Evolutionary conservation across 805 yeast genomes (phyloP).

Genomic region (Teunomyces lycoperdinae): DNA sequence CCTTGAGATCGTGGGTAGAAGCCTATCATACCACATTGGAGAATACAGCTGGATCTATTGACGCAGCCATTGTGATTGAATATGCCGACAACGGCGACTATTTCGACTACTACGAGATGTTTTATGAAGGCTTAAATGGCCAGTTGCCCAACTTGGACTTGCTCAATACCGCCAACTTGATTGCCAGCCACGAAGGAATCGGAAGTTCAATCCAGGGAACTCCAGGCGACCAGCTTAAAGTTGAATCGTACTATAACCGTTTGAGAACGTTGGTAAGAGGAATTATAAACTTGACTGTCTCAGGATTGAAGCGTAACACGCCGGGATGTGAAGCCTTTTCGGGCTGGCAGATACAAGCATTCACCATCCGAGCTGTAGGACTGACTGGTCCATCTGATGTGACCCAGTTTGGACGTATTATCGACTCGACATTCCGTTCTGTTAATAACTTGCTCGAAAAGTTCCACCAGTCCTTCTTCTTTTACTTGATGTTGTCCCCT

Average conservation of each 20-base stretch:
- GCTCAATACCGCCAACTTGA: constrained; percentile 73
- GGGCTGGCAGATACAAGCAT: constrained; percentile 93
- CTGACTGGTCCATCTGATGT: constrained; percentile 61
- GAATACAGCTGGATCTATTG: constrained; percentile 89
- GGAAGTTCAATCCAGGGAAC: constrained; percentile 64
- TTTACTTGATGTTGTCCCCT: constrained; percentile 80
- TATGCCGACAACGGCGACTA: constrained; percentile 65
- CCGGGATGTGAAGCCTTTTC: constrained; percentile 88
- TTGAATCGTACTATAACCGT: constrained; percentile 52
- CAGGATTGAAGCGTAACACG: constrained; percentile 58
- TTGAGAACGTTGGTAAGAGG: constrained; percentile 60
- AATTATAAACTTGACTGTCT: constrained; percentile 60
- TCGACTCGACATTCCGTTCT: constrained; percentile 84
- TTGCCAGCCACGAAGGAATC: constrained; percentile 75
- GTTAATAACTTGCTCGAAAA: constrained; percentile 91
- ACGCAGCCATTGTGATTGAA: constrained; percentile 84
- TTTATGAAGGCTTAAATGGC: constrained; percentile 89
- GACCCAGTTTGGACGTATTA: constrained; percentile 86
- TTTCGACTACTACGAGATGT: constrained; percentile 70
- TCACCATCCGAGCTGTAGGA: constrained; percentile 67
- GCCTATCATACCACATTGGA: constrained; percentile 87
- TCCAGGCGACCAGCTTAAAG: constrained; percentile 43
- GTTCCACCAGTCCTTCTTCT: constrained; percentile 95
- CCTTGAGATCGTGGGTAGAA: constrained; percentile 85
- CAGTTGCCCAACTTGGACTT: constrained; percentile 93